Evolutionary conservation across 176 grass and related monocot genomes (phyloP), one percentile per base, ranked within the genome.

Genomic region (Phoenix dactylifera): DNA sequence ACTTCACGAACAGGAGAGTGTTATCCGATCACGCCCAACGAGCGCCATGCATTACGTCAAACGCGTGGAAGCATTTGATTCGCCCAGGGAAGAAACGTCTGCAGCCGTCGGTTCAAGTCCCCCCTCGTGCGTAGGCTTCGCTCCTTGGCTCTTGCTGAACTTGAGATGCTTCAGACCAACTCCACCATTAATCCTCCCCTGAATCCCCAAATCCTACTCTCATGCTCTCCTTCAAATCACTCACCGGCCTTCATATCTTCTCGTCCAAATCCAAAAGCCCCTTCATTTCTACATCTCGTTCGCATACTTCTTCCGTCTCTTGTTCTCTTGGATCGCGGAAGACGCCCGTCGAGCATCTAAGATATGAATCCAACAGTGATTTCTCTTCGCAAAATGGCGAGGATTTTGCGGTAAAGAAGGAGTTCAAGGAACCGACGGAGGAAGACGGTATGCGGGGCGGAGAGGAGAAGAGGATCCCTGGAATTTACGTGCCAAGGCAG

Each of bases 401-500:
- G 16, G 58, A 4, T 0, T 22, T 16, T 17, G 50, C 1, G 9
- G 25, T 5, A 12, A 22, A 51, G 49, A 24, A 54, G 58, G 50
- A 54, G 12, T 35, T 28, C 15, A 14, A 44, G 26, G 59, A 39
- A n/a, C 1, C 18, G 30, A 32, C 23, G 7, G 16, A 57, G 0
- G 48, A 59, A 0, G 16, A 2, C 22, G 17, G 19, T 4, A 55
- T 15, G 4, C 32, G 18, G 72, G 61, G 0, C 67, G 30, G 4
- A 4, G 49, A 50, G 50, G 26, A 68, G 14, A 66, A 62, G 53
- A 57, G 50, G 53, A 73, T 84, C 58, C 49, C 73, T 35, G 91
- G 91, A 4, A 90, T 96, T 54, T 51, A 87, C 73, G 86, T 96
- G 30, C 91, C 91, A 25, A 71, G 91, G 62, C 83, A 96, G 68